Percentiles rank a stretch among this genome's conserved stretches.
These are phyloP conservation scores for Geotrichum candidum DNA, from an alignment of 1,139 yeast species.

Conservation along the genomic window DNA sequence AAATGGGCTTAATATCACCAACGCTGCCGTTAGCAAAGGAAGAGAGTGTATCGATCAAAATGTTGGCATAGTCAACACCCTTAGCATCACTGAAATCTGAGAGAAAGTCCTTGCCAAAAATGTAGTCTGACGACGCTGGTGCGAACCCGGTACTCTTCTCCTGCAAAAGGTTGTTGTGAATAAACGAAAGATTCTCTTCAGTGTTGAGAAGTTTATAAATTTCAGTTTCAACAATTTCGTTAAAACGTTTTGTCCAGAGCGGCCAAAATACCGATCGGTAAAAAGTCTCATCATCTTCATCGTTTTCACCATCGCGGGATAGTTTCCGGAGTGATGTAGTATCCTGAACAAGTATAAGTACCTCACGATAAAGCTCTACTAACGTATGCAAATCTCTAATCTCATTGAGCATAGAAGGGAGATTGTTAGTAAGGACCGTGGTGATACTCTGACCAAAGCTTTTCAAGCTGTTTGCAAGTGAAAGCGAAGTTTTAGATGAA, in stretches of 20 bases:
- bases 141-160: background rate
- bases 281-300: constrained; percentile 15
- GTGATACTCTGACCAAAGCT: constrained; percentile 19
- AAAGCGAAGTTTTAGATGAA: constrained; percentile 16
- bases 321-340: constrained; percentile 20
- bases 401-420: constrained; percentile 17
- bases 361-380: constrained; percentile 21
- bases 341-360: constrained; percentile 23
- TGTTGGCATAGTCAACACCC: constrained; percentile 12
- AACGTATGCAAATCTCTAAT: constrained; percentile 19
- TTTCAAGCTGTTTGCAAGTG: constrained; percentile 8
- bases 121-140: constrained; percentile 5
- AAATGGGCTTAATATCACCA: constrained; percentile 14
- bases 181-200: constrained; percentile 14
- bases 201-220: constrained; percentile 7
- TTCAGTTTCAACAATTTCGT: constrained; percentile 13
- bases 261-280: constrained; percentile 20
- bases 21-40: constrained; percentile 15
- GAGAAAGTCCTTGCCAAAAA: constrained; percentile 14
- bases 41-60: constrained; percentile 8
- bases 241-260: constrained; percentile 23
- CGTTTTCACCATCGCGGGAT: constrained; percentile 3
- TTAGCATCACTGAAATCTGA: constrained; percentile 4
- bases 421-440: constrained; percentile 13
- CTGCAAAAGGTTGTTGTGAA: constrained; percentile 15